Evolutionary conservation across 176 grass and related monocot species (phyloP).

Genomic region (Pontederia crassipes): DNA sequence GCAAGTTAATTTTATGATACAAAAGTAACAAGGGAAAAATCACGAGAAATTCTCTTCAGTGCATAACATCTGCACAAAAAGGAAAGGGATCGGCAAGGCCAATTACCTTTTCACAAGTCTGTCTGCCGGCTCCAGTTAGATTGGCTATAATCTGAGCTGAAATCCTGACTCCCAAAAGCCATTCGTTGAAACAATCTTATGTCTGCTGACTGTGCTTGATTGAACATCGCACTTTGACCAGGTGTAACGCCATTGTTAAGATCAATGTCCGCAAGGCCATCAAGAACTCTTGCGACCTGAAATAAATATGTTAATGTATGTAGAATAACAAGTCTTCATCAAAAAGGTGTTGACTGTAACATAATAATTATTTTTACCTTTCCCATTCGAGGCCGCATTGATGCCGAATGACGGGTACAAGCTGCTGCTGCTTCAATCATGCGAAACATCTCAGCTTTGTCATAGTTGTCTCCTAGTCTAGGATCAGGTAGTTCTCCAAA

Average conservation of each 20-base stretch:
- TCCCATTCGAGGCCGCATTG: too few species aligned
- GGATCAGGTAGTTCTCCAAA: slow-evolving; percentile 62
- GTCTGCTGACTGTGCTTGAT: slow-evolving; percentile 59
- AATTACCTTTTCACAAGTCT: slow-evolving; percentile 1
- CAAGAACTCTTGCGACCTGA: slow-evolving; percentile 74
- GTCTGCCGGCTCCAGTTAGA: slow-evolving; percentile 31
- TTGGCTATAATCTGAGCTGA: slow-evolving; percentile 50
- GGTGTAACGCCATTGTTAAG: slow-evolving; percentile 73
- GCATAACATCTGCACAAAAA: too few species aligned
- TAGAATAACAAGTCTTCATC: background rate
- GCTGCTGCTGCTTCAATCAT: slow-evolving; percentile 66
- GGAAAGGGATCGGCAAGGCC: background rate
- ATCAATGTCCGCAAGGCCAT: slow-evolving; percentile 68
- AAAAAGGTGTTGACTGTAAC: background rate
- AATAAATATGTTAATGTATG: slow-evolving; percentile 2
- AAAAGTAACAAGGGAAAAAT: too few species aligned
- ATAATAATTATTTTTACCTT: background rate
- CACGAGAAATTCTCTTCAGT: too few species aligned
- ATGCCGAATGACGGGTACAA: slow-evolving; percentile 60
- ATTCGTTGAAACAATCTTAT: slow-evolving; percentile 71
- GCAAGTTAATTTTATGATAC: too few species aligned
- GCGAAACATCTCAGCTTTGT: slow-evolving; percentile 63
- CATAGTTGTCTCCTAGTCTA: slow-evolving; percentile 39
- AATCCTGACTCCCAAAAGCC: slow-evolving; percentile 47
- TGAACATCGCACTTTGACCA: slow-evolving; percentile 72